Evolutionary conservation across 2,329 filamentous ascomycete species (phyloP), one percentile per base, ranked within the genome.

Genomic region (Fusarium newnesense): DNA sequence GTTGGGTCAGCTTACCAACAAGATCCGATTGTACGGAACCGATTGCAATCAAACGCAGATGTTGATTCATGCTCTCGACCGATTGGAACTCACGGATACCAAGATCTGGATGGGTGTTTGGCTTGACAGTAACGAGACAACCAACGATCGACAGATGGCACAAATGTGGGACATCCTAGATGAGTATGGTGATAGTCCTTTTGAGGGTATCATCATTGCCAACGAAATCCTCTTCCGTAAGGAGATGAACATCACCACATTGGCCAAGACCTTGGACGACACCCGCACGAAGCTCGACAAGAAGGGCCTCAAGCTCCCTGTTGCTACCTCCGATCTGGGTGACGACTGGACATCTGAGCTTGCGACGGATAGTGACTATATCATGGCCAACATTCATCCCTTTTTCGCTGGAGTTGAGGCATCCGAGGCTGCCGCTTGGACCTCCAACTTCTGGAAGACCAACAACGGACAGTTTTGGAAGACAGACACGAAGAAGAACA

Each of bases 21-120:
- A 91, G 7, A 89, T 98, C 53, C 92, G 96, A 12, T 87, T 98
- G 2, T 98, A 98, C 80, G 96, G 96, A 56, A 98, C 94, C 18
- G 96, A 98, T 84, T 98, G 96, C 87, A 98, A 98, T 82, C 96
- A 98, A 83, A 98, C 96, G 0, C 90, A 97, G 81, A 96, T 98
- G 93, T 90, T 97, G 2, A 85, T 98, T 13, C 92, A 96, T 77
- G 92, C 95, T 26, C 92, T 98, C 76, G 87, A 93, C 64, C 88
- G 88, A 57, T 87, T 98, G 18, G 87, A 92, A 59, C 84, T 98
- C 76, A 87, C 93, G 64, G 85, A 85, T 4, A 90, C 97, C 85
- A 97, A 97, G 81, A 86, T 98, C 70, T 98, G 96, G 96, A 86
- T 98, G 49, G 96, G 96, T 21, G 95, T 98, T 7, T 98, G 95